Evolutionary conservation across 192 early-diverging fungal species (phyloP).

Genomic region (Pilobolus umbonatus): DNA sequence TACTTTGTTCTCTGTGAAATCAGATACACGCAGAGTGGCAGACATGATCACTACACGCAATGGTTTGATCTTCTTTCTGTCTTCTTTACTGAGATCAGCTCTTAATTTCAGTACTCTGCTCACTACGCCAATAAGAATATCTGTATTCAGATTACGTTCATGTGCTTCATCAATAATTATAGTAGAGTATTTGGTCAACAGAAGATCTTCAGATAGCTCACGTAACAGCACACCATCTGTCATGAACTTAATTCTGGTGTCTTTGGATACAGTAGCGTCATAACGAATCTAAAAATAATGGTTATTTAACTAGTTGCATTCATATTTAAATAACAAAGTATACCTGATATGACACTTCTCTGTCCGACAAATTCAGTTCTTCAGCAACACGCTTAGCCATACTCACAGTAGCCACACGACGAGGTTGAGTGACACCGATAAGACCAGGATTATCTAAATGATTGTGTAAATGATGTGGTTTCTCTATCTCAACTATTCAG

Average conservation of each 20-base stretch:
- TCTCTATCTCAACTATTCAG: too few relatives aligned
- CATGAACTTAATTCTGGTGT: conserved; percentile 97
- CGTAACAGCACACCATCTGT: conserved; percentile 98
- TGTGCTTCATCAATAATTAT: conserved; percentile 99
- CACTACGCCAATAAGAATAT: conserved; percentile 96
- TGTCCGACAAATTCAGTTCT: conserved; percentile 74
- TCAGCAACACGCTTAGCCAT: conserved; percentile 94
- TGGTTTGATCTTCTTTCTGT: conserved; percentile 53
- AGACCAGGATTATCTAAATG: conserved; percentile 72
- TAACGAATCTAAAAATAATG: conserved; percentile 89
- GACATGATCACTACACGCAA: conserved; percentile 98
- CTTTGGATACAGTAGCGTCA: conserved; percentile 69
- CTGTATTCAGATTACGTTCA: conserved; percentile 95
- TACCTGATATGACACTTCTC: conserved; percentile 69
- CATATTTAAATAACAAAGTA: too few relatives aligned
- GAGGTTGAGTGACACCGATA: conserved; percentile 97
- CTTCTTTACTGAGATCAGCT: conserved; percentile 52
- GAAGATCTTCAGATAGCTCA: conserved; percentile 82
- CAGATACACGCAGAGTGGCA: conserved; percentile 95
- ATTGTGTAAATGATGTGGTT: too few relatives aligned
- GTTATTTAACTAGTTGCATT: too few relatives aligned
- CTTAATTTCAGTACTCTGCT: conserved; percentile 84
- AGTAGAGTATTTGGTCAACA: conserved; percentile 89
- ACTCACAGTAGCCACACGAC: conserved; percentile 93
- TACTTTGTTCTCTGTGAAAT: conserved; percentile 81